phyloP scores from a whole-genome alignment of 345 rosid genomes.

The Turnera subulata region DNA sequence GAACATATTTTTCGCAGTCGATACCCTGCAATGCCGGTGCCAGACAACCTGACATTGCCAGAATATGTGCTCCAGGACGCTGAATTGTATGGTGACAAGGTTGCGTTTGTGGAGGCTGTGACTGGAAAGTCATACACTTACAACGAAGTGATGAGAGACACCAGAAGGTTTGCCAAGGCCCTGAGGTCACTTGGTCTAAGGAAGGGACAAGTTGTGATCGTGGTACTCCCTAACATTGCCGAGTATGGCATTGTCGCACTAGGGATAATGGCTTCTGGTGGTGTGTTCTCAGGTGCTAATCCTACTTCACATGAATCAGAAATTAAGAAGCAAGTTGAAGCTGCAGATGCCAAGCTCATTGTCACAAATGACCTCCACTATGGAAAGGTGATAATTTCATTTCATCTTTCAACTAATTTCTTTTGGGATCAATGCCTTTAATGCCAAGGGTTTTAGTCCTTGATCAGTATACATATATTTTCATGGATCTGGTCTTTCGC shows the following conservation, averaged over 20 bases:
- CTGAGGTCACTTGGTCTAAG: slow-evolving; percentile 73
- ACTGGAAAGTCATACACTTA: slow-evolving; percentile 69
- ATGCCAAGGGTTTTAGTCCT: too few relatives aligned
- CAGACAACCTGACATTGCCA: slow-evolving; percentile 58
- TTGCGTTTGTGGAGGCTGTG: slow-evolving; percentile 79
- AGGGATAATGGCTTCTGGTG: slow-evolving; percentile 90
- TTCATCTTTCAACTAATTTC: not conserved
- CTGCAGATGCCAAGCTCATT: slow-evolving; percentile 75
- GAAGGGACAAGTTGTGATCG: slow-evolving; percentile 77
- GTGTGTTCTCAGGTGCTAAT: slow-evolving; percentile 86
- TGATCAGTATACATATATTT: too few relatives aligned
- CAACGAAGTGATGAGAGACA: slow-evolving; percentile 59
- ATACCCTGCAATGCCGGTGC: slow-evolving; percentile 57
- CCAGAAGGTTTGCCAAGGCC: slow-evolving; percentile 67
- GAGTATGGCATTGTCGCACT: slow-evolving; percentile 82
- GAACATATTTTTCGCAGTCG: slow-evolving; percentile 64
- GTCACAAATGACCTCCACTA: slow-evolving; percentile 54
- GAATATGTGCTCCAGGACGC: slow-evolving; percentile 82
- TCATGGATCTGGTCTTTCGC: too few relatives aligned
- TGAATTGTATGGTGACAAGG: slow-evolving; percentile 58
- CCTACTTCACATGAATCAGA: slow-evolving; percentile 73
- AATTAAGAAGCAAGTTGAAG: slow-evolving; percentile 74
- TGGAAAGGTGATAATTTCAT: slow-evolving; percentile 47
- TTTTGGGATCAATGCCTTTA: too few relatives aligned
- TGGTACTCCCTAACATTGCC: slow-evolving; percentile 79